phyloP scores from a whole-genome alignment of 129 eudicot species.

The Artemisia argyi region DNA sequence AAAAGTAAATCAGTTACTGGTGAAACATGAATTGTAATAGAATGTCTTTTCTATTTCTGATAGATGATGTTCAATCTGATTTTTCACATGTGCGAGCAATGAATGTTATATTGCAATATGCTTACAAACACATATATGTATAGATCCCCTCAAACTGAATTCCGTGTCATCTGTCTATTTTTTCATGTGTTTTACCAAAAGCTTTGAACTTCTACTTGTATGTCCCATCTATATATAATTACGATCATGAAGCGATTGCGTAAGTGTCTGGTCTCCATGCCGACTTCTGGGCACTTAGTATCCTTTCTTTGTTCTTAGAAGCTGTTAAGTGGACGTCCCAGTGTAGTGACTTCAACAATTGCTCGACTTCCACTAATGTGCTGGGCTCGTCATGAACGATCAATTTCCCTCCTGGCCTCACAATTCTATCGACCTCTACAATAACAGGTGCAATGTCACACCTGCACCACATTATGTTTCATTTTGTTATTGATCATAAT shows the following conservation, averaged over 20 bases:
- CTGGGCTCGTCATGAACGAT: conserved; percentile 69
- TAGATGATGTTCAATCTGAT: too few species aligned
- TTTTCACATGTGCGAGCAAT: too few species aligned
- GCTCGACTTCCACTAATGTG: conserved; percentile 59
- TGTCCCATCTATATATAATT: conserved; percentile 21
- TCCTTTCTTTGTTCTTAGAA: conserved; percentile 50
- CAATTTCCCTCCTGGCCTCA: conserved; percentile 81
- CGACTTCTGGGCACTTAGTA: conserved; percentile 75
- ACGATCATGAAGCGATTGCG: conserved; percentile 42
- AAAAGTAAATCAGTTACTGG: conserved; percentile 25
- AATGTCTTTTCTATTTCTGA: neutral
- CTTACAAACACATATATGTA: too few species aligned
- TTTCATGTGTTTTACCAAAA: conserved; percentile 19
- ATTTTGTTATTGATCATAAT: conserved; percentile 2
- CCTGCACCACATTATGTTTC: conserved; percentile 32
- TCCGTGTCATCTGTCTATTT: neutral
- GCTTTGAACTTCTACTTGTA: conserved; percentile 18
- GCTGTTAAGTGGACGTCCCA: conserved; percentile 69
- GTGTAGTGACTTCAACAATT: conserved; percentile 68
- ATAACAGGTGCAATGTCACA: conserved; percentile 62
- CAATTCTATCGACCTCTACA: conserved; percentile 78
- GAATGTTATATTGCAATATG: too few species aligned
- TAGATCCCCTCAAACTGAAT: neutral
- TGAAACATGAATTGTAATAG: conserved; percentile 22
- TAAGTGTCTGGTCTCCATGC: conserved; percentile 63